phyloP scores from a whole-genome alignment of 2,329 filamentous ascomycete genomes.

The Fusarium sp. region DNA sequence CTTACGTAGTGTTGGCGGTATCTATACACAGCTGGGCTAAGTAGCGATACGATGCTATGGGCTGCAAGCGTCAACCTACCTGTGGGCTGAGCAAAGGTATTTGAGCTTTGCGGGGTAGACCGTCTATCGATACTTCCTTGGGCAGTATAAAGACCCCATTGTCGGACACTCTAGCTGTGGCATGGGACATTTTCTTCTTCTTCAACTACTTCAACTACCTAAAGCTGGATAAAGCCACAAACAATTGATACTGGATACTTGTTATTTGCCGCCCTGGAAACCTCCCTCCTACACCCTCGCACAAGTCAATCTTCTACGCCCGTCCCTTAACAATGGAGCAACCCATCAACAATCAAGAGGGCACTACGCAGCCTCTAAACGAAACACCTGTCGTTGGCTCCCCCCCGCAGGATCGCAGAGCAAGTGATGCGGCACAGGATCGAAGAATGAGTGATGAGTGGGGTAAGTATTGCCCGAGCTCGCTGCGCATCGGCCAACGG shows the following conservation, averaged over 20 bases:
- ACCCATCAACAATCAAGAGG: constrained; percentile 39
- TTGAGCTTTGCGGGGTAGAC: constrained; percentile 46
- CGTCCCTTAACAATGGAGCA: constrained; percentile 40
- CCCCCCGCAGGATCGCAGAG: constrained; percentile 30
- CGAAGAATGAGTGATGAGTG: constrained; percentile 59
- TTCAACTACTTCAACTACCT: not conserved
- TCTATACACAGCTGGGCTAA: constrained; percentile 1
- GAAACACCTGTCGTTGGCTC: constrained; percentile 46
- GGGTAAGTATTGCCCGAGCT: constrained; percentile 51
- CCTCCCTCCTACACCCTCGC: not conserved
- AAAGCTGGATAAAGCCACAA: not conserved
- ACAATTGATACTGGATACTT: not conserved
- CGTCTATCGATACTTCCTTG: constrained; percentile 11
- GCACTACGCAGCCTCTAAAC: constrained; percentile 43
- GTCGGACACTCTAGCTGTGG: not conserved
- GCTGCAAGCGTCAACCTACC: constrained; percentile 1
- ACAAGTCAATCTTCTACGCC: not conserved
- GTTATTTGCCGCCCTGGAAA: not conserved
- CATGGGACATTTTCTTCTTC: not conserved
- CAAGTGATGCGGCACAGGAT: constrained; percentile 44
- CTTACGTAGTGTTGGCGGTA: constrained; percentile 11
- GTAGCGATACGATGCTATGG: not conserved
- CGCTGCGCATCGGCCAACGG: not conserved
- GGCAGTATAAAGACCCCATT: constrained; percentile 28
- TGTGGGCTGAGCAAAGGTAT: constrained; percentile 1